Conservation (phyloP, 2,329 filamentous ascomycete genomes). For the Penicillium sp. region DNA sequence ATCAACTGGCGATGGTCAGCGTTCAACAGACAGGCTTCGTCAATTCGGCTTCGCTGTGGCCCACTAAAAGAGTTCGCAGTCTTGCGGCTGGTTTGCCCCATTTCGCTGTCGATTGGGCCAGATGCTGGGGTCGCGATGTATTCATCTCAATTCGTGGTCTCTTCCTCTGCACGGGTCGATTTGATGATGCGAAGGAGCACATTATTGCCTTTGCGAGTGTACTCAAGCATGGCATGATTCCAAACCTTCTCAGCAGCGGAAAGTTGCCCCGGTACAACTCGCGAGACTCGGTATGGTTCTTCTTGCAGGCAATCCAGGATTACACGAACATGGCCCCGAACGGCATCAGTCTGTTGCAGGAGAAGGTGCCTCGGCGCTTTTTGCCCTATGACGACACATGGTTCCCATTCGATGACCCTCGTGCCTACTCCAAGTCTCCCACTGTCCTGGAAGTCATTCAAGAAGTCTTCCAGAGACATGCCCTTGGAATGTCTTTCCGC, state of each 20-base stretch:
- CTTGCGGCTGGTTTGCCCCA: conserved; percentile 91
- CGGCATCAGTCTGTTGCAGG: conserved; percentile 70
- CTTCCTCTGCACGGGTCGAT: conserved; percentile 87
- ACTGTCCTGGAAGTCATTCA: conserved; percentile 88
- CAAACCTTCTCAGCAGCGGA: conserved; percentile 85
- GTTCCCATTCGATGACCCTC: conserved; percentile 77
- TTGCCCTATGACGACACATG: conserved; percentile 94
- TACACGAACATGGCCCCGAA: conserved; percentile 80
- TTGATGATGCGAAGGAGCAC: conserved; percentile 85
- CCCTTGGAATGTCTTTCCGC: conserved; percentile 83
- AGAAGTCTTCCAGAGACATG: conserved; percentile 89
- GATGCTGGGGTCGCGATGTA: conserved; percentile 96
- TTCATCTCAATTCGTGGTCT: conserved; percentile 94
- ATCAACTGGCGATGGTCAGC: conserved; percentile 86
- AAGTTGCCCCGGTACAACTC: conserved; percentile 91
- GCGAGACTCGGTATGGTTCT: conserved; percentile 96
- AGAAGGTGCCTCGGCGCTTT: conserved; percentile 80
- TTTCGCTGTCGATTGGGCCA: conserved; percentile 89
- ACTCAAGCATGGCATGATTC: conserved; percentile 97
- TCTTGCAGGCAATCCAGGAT: conserved; percentile 92
- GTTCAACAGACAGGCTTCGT: conserved; percentile 87
- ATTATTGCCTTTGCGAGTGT: conserved; percentile 94
- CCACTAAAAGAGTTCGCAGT: conserved; percentile 77
- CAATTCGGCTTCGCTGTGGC: conserved; percentile 87
- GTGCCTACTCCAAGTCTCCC: conserved; percentile 82